Evolutionary conservation across 2,329 filamentous ascomycete species (phyloP).

Genomic region (Aspergillus spinulosporus): DNA sequence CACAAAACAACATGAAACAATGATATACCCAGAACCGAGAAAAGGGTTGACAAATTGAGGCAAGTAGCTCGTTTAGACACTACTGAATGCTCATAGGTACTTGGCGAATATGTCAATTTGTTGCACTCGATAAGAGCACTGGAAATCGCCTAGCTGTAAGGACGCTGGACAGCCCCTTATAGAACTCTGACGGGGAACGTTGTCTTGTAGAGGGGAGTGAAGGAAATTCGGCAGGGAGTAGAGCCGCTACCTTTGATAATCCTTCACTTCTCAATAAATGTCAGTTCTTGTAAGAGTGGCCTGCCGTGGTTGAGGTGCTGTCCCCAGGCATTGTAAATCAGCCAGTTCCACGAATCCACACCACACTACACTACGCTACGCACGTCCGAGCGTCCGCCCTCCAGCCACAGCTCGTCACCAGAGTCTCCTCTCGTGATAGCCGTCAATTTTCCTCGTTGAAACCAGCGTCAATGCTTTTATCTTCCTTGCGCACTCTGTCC

Average conservation of each 20-base stretch:
- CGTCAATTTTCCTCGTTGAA: constrained; percentile 5
- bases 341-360: constrained; percentile 12
- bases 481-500: constrained; percentile 1
- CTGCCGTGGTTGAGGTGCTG: constrained; percentile 2
- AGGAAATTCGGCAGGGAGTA: neutral
- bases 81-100: neutral
- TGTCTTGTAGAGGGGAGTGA: neutral
- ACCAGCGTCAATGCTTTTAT: constrained; percentile 9
- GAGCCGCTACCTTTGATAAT: neutral
- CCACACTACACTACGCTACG: constrained; percentile 1
- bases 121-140: neutral
- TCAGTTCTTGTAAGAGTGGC: neutral
- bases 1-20: neutral
- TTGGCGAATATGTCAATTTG: neutral
- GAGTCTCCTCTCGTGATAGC: constrained; percentile 9
- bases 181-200: neutral
- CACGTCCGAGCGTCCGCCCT: constrained; percentile 20
- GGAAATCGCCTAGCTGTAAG: neutral
- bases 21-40: neutral
- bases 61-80: neutral
- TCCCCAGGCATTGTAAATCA: constrained; percentile 3
- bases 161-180: neutral
- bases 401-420: constrained; percentile 20
- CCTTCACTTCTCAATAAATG: neutral
- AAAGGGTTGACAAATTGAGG: neutral